A percentile compares a stretch with the other conserved stretches of the same genome.
Evolutionary conservation across 352 stramenopile genomes (phyloP).

Genomic region (Phytophthora kernoviae): DNA sequence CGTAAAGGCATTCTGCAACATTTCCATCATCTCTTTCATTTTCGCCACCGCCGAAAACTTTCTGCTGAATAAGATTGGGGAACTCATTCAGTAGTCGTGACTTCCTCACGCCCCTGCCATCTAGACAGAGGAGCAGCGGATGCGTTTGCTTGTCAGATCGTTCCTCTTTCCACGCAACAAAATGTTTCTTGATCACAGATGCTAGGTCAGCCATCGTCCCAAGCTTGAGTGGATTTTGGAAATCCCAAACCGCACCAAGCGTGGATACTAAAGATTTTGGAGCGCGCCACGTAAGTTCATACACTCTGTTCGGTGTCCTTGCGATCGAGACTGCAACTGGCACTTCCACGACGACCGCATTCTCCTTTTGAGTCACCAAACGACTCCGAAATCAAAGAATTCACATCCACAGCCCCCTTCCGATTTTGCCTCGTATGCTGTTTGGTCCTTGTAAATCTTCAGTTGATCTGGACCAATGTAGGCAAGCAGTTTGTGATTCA

Average conservation of each 20-base stretch:
- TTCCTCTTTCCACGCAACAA: neutral
- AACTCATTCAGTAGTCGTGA: neutral
- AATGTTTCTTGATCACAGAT: neutral
- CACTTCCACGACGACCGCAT: neutral
- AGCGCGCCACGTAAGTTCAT: neutral
- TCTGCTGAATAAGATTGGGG: neutral
- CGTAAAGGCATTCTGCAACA: neutral
- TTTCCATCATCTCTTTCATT: neutral
- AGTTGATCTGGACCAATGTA: neutral
- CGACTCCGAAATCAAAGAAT: neutral
- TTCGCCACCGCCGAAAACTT: neutral
- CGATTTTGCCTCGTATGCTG: neutral
- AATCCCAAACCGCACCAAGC: neutral
- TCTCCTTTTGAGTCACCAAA: neutral
- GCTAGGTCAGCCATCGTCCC: neutral
- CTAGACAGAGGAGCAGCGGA: neutral
- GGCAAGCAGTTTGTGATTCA: too few relatives aligned
- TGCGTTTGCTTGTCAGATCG: neutral
- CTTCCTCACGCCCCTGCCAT: neutral
- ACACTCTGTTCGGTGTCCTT: too few relatives aligned
- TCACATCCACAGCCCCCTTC: neutral
- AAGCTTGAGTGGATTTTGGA: neutral
- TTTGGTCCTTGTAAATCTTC: neutral
- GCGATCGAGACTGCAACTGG: too few relatives aligned
- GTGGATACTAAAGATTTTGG: neutral